A percentile compares a stretch with the other conserved stretches of the same genome.
Evolutionary conservation across 1,284 basidiomycete species (phyloP).

Genomic region (Austroboletus niveus): DNA sequence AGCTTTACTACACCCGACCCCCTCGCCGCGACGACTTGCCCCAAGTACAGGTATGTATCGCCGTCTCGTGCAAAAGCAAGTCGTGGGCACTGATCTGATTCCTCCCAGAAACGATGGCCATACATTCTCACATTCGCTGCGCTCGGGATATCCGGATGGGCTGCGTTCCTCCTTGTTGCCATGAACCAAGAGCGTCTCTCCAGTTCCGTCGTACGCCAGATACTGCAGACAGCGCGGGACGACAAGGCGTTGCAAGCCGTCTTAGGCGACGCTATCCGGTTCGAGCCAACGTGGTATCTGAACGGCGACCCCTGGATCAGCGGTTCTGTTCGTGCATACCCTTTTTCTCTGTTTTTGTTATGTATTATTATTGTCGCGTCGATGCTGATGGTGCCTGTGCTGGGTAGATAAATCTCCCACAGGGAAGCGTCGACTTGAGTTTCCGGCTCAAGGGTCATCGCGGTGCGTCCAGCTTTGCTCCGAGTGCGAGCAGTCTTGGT

Average conservation of each 20-base stretch:
- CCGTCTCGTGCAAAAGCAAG: background rate
- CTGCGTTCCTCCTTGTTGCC: constrained; percentile 61
- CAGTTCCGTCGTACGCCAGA: constrained; percentile 69
- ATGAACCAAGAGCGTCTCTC: constrained; percentile 77
- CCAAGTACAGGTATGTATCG: constrained; percentile 35
- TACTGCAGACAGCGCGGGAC: constrained; percentile 57
- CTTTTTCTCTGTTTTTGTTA: background rate
- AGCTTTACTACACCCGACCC: constrained; percentile 33
- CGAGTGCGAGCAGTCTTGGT: too few relatives aligned
- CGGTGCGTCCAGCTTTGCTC: constrained; percentile 37
- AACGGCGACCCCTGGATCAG: constrained; percentile 73
- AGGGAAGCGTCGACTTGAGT: constrained; percentile 74
- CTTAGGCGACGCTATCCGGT: constrained; percentile 67
- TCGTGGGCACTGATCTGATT: background rate
- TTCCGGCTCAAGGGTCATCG: constrained; percentile 72
- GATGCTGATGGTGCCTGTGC: background rate
- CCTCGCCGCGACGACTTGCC: constrained; percentile 43
- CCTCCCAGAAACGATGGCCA: constrained; percentile 53
- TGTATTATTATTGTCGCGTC: too few relatives aligned
- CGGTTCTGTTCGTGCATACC: constrained; percentile 52
- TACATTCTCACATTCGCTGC: constrained; percentile 48
- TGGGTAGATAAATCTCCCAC: constrained; percentile 64
- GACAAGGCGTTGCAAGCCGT: constrained; percentile 47
- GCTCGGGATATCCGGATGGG: constrained; percentile 63
- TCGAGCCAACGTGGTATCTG: constrained; percentile 73